Percentiles rank a stretch among this genome's conserved stretches.
phyloP scores from a whole-genome alignment of 768 basidiomycete genomes.

The Boletus reticulatus region DNA sequence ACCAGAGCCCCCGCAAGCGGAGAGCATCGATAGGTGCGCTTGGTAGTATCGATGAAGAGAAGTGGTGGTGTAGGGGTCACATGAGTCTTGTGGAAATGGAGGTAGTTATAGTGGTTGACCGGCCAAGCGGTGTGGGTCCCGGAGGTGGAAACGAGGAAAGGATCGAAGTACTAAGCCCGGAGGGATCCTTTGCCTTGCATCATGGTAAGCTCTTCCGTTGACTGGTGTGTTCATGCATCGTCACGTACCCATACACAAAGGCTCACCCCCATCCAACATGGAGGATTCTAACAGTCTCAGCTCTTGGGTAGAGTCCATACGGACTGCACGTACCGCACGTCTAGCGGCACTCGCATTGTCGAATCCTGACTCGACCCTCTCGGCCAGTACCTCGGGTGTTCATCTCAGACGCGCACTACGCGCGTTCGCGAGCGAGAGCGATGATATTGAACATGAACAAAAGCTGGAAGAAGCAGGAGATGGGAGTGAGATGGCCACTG shows the following conservation, averaged over 20 bases:
- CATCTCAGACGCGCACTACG: slow-evolving; percentile 73
- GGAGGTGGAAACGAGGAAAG: slow-evolving; percentile 44
- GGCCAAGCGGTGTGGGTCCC: slow-evolving; percentile 9
- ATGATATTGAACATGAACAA: slow-evolving; percentile 36
- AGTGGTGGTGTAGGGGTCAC: slow-evolving; percentile 72
- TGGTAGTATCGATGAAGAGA: slow-evolving; percentile 50
- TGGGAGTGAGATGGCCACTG: slow-evolving; percentile 35
- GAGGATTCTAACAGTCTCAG: slow-evolving; percentile 27
- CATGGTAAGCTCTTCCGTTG: slow-evolving; percentile 43
- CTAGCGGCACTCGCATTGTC: slow-evolving; percentile 68
- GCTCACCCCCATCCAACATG: neutral
- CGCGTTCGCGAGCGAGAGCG: slow-evolving; percentile 56
- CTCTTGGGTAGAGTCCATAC: slow-evolving; percentile 68
- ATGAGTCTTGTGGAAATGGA: slow-evolving; percentile 73
- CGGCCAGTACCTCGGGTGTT: slow-evolving; percentile 70
- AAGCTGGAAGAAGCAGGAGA: slow-evolving; percentile 40
- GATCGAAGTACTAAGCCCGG: slow-evolving; percentile 76
- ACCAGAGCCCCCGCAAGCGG: slow-evolving; percentile 16
- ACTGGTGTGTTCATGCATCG: neutral
- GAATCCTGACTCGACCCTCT: slow-evolving; percentile 78
- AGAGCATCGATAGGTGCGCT: slow-evolving; percentile 17
- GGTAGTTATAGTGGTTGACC: slow-evolving; percentile 52
- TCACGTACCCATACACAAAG: slow-evolving; percentile 1
- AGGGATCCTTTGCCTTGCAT: slow-evolving; percentile 73
- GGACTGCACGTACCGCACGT: slow-evolving; percentile 67